Evolutionary conservation across 2,329 filamentous ascomycete genomes (phyloP).

Genomic region (Fusarium guadeloupense): DNA sequence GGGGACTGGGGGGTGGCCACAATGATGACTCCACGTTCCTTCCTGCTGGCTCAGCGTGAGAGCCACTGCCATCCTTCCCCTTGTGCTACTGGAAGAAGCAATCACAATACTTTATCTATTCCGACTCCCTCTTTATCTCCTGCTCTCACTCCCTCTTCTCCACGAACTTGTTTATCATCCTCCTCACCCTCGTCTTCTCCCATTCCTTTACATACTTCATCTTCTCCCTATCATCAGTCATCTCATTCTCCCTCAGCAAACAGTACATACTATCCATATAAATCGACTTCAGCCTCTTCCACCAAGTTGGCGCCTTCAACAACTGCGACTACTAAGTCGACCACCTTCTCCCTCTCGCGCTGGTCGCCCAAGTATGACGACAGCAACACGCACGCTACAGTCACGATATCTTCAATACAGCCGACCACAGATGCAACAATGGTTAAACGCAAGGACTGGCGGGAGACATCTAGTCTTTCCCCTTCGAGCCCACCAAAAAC

Average conservation of each 20-base stretch:
- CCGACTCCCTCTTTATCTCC: conserved; percentile 36
- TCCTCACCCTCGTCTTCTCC: conserved; percentile 13
- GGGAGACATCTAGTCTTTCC: conserved; percentile 42
- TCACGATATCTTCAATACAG: conserved; percentile 37
- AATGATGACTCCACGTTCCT: conserved; percentile 45
- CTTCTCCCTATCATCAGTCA: conserved; percentile 6
- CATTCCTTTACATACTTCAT: conserved; percentile 27
- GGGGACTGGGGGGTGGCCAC: conserved; percentile 36
- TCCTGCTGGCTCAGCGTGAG: conserved; percentile 41
- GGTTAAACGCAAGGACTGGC: conserved; percentile 49
- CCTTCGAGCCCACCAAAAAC: conserved; percentile 43
- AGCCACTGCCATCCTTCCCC: conserved; percentile 28
- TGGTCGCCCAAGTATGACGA: conserved; percentile 47
- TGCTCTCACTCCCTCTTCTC: conserved; percentile 23
- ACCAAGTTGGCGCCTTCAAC: conserved; percentile 22
- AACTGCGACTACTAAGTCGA: conserved; percentile 30
- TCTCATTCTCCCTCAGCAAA: conserved; percentile 4
- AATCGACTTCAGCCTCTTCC: conserved; percentile 8
- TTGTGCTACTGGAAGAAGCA: conserved; percentile 31
- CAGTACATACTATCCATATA: conserved; percentile 12
- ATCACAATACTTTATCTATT: conserved; percentile 37
- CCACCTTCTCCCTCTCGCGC: conserved; percentile 32
- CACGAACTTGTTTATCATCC: conserved; percentile 15
- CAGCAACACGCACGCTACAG: conserved; percentile 38
- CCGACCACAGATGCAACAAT: conserved; percentile 45